A percentile compares a stretch with the other conserved stretches of the same genome.
Conservation (phyloP, 139 green algal species). For the Chlorella vulgaris region DNA sequence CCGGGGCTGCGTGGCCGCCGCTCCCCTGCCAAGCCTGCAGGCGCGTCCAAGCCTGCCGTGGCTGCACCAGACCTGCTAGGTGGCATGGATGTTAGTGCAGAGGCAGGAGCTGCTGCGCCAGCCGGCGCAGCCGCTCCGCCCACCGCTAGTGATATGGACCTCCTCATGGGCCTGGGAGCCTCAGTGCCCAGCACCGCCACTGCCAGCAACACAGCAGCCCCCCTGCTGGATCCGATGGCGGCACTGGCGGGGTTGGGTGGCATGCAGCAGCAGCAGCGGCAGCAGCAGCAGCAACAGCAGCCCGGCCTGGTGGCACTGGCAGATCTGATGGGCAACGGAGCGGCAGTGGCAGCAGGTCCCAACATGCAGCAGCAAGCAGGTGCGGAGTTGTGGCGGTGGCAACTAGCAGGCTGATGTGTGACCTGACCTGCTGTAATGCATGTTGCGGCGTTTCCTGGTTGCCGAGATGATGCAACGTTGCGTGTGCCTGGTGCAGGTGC, state of each 20-base stretch:
- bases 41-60: neutral
- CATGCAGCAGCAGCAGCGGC: neutral
- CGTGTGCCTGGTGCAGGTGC: neutral
- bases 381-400: neutral
- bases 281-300: no score
- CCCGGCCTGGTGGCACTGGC: constrained; percentile 9
- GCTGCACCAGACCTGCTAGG: constrained; percentile 40
- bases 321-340: constrained; percentile 5
- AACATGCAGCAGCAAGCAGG: neutral
- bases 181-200: neutral
- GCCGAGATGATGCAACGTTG: neutral
- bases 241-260: constrained; percentile 14
- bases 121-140: neutral
- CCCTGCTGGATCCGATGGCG: constrained; percentile 20
- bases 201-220: neutral
- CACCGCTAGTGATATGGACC: constrained; percentile 7
- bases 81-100: neutral
- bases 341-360: neutral
- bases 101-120: neutral
- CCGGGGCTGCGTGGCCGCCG: constrained; percentile 2
- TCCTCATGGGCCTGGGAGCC: constrained; percentile 24
- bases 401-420: no score
- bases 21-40: neutral
- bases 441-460: no score
- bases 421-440: neutral